Percentiles rank a stretch among this genome's conserved stretches.
phyloP scores from a whole-genome alignment of 2,329 filamentous ascomycete genomes.

The Lasiodiplodia sp. region DNA sequence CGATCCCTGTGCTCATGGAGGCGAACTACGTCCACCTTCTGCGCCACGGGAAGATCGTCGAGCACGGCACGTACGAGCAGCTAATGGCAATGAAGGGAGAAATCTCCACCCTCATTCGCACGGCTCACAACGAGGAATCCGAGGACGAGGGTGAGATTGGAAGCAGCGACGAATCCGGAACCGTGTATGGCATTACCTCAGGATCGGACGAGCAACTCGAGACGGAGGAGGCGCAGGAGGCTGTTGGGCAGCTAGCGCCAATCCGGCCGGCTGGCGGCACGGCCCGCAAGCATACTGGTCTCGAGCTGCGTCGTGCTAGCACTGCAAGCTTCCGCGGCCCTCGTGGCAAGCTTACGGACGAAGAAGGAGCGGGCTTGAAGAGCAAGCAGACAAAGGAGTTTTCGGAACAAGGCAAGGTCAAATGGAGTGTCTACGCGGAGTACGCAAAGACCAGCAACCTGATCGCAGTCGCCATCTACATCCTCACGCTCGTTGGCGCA shows the following conservation, averaged over 20 bases:
- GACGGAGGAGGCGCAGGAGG: conserved; percentile 70
- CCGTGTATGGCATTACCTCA: conserved; percentile 57
- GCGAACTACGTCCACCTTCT: conserved; percentile 89
- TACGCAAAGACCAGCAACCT: conserved; percentile 96
- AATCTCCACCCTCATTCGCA: conserved; percentile 82
- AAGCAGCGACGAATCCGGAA: conserved; percentile 75
- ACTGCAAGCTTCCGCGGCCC: conserved; percentile 89
- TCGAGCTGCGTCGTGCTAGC: conserved; percentile 78
- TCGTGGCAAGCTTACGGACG: conserved; percentile 82
- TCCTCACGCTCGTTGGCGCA: conserved; percentile 76
- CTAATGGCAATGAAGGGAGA: conserved; percentile 93
- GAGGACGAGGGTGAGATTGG: conserved; percentile 53
- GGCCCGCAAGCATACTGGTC: conserved; percentile 73
- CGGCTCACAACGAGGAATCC: conserved; percentile 65
- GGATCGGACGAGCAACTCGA: conserved; percentile 61
- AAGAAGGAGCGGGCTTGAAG: conserved; percentile 77
- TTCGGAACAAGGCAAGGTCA: conserved; percentile 94
- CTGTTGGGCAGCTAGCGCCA: conserved; percentile 75
- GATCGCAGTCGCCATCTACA: conserved; percentile 80
- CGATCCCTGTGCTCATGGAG: conserved; percentile 87
- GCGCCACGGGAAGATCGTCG: conserved; percentile 81
- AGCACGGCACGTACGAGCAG: conserved; percentile 89
- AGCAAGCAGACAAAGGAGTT: conserved; percentile 88
- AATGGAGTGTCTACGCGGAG: conserved; percentile 92
- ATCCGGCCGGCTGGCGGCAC: conserved; percentile 69